Evolutionary conservation across 2,329 filamentous ascomycete genomes (phyloP).

Genomic region (Kalmusia sp.): DNA sequence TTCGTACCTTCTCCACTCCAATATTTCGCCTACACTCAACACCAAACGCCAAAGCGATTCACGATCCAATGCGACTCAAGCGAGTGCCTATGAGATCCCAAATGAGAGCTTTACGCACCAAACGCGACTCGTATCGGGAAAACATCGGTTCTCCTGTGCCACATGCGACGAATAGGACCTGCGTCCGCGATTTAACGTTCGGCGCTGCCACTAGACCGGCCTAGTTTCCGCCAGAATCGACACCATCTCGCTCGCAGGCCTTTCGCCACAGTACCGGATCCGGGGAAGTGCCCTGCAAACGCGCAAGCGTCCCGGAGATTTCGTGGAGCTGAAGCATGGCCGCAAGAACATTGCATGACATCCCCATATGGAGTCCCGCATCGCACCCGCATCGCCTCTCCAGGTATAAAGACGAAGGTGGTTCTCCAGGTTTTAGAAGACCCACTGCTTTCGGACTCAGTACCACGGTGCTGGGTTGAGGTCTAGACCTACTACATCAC

Average conservation of each 20-base stretch:
- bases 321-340: not conserved
- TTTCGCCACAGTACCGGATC: constrained; percentile 2
- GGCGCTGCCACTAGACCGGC: not conserved
- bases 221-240: not conserved
- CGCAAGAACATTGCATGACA: not conserved
- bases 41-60: not conserved
- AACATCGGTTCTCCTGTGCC: not conserved
- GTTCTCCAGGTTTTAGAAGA: not conserved
- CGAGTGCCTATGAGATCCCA: constrained; percentile 10
- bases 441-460: not conserved
- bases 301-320: not conserved
- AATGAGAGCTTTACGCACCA: not conserved
- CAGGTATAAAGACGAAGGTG: constrained; percentile 3
- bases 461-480: not conserved
- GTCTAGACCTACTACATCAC: not conserved
- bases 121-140: not conserved
- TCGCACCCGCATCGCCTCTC: not conserved
- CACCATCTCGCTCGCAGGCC: not conserved
- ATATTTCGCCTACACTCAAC: not conserved
- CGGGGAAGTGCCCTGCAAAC: constrained; percentile 8
- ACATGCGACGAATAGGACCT: not conserved
- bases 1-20: not conserved
- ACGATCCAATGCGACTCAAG: not conserved
- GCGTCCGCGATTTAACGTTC: not conserved
- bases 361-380: constrained; percentile 2